These are phyloP conservation scores for Pelargonium nanum DNA, from an alignment of 345 rosid species.

Conservation along the genomic window DNA sequence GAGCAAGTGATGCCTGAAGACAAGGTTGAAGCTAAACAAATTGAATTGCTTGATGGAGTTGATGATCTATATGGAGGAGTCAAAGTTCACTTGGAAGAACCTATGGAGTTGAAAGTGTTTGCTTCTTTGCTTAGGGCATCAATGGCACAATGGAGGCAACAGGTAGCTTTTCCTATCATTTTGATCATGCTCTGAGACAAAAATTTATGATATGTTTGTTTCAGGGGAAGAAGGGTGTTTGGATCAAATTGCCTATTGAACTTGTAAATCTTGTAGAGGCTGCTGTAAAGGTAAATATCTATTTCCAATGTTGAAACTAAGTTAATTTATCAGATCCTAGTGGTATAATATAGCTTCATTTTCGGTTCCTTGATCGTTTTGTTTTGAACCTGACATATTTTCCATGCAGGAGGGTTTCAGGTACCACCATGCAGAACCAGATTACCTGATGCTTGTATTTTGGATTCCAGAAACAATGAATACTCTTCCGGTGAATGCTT, in stretches of 20 bases:
- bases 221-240: conserved; percentile 79
- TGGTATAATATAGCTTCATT: neutral
- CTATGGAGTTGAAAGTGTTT: neutral
- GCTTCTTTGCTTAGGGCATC: conserved; percentile 3
- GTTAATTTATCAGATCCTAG: too few species aligned
- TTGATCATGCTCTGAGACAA: too few species aligned
- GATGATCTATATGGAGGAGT: conserved; percentile 4
- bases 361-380: neutral
- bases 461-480: conserved; percentile 61
- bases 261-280: conserved; percentile 57
- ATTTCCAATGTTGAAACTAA: neutral
- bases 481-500: conserved; percentile 76
- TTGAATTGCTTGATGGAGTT: neutral
- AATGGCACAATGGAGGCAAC: neutral
- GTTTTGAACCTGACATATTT: conserved; percentile 2
- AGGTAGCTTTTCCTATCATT: neutral
- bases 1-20: neutral
- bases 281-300: conserved; percentile 50
- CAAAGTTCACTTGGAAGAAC: neutral
- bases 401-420: conserved; percentile 72
- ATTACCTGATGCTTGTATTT: conserved; percentile 68
- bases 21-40: neutral
- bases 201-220: conserved; percentile 2
- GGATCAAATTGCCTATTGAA: conserved; percentile 76
- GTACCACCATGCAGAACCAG: conserved; percentile 86